Evolutionary conservation across 2,329 filamentous ascomycete genomes (phyloP).

Genomic region (Apiospora phragmitis): DNA sequence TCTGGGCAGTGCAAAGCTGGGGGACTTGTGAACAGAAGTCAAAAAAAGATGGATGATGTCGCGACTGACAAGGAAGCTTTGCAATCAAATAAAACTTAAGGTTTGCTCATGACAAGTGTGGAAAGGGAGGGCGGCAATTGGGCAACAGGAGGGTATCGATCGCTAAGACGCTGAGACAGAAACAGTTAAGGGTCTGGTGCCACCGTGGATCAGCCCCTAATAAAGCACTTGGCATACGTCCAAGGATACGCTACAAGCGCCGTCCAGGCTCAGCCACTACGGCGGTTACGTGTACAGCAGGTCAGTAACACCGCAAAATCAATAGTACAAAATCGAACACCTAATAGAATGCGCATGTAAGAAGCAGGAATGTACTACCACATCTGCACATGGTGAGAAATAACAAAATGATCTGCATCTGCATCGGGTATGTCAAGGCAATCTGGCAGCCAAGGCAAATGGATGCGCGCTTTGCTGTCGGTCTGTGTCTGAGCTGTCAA

Average conservation of each 20-base stretch:
- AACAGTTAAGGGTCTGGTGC: constrained; percentile 3
- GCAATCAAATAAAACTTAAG: neutral
- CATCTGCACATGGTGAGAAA: no score
- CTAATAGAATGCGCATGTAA: neutral
- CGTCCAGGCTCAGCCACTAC: neutral
- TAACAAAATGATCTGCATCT: no score
- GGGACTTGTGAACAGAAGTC: neutral
- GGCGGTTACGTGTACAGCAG: neutral
- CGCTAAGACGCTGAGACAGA: neutral
- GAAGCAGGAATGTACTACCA: neutral
- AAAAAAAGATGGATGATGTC: no score
- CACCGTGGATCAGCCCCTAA: neutral
- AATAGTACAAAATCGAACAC: neutral
- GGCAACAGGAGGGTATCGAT: neutral
- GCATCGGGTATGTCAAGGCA: neutral
- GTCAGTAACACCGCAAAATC: neutral
- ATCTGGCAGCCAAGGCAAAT: neutral
- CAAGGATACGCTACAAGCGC: neutral
- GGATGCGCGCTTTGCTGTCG: no score
- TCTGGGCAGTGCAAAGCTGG: neutral
- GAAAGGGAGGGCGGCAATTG: neutral
- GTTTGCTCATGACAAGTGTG: neutral
- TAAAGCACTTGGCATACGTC: neutral
- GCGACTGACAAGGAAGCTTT: neutral
- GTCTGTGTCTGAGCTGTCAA: neutral